Evolutionary conservation across 306 rosid species (phyloP).

Genomic region (Cucurbita argyrosperma): DNA sequence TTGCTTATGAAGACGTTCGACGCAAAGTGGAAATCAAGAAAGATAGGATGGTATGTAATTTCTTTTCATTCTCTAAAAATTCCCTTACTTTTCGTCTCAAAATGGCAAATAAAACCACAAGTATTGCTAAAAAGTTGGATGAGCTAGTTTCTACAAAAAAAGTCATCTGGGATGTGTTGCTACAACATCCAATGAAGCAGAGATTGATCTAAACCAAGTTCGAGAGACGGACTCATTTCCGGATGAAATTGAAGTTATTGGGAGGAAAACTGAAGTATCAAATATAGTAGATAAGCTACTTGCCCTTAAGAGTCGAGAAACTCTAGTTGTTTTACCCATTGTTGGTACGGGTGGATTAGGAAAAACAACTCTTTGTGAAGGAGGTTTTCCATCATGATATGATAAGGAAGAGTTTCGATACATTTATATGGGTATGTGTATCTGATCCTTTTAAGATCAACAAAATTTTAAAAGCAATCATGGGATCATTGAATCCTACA

Average conservation of each 20-base stretch:
- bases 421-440: slow-evolving; percentile 13
- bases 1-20: background rate
- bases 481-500: background rate
- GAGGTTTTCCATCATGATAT: background rate
- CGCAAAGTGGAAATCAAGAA: background rate
- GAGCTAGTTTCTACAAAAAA: background rate
- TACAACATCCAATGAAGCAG: background rate
- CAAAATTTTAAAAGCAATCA: background rate
- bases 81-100: background rate
- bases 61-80: background rate
- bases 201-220: background rate
- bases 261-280: background rate
- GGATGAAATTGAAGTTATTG: background rate
- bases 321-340: background rate
- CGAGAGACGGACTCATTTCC: background rate
- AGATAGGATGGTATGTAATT: background rate
- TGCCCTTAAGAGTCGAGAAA: too few relatives aligned
- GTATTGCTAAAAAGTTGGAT: background rate
- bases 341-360: slow-evolving; percentile 18
- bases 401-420: background rate
- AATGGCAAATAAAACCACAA: background rate
- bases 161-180: slow-evolving; percentile 4
- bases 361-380: slow-evolving; percentile 9
- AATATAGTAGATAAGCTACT: background rate
- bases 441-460: slow-evolving; percentile 3